Conservation (phyloP, 2,329 filamentous ascomycete species). For the Plenodomus lindquistii region DNA sequence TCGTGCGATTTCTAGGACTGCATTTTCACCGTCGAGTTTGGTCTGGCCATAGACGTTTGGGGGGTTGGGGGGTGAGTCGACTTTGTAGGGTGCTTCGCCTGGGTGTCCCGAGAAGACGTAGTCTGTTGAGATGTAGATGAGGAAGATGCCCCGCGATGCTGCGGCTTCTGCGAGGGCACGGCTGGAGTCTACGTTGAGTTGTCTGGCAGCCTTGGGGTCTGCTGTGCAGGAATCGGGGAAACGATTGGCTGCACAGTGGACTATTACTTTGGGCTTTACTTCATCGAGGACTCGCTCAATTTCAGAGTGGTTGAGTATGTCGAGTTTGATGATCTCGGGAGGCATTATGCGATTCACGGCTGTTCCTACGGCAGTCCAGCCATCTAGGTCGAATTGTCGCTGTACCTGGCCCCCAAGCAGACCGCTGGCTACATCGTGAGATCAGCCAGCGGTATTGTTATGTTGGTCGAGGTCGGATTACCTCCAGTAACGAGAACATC, state of each 20-base stretch:
- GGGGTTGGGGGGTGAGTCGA: constrained; percentile 65
- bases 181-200: constrained; percentile 75
- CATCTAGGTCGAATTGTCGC: constrained; percentile 66
- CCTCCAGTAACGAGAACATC: constrained; percentile 75
- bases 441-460: constrained; percentile 14
- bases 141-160: constrained; percentile 61
- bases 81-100: constrained; percentile 83
- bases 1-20: constrained; percentile 65
- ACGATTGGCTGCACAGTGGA: constrained; percentile 90
- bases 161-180: constrained; percentile 68
- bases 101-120: constrained; percentile 75
- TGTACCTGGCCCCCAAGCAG: constrained; percentile 80
- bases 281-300: constrained; percentile 55
- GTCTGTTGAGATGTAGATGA: constrained; percentile 82
- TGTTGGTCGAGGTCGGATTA: constrained; percentile 19
- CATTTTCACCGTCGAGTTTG: constrained; percentile 72
- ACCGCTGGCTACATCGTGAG: constrained; percentile 61
- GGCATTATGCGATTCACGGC: constrained; percentile 73
- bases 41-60: constrained; percentile 79
- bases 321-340: constrained; percentile 61
- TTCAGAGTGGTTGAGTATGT: constrained; percentile 53
- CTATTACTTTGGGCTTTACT: constrained; percentile 70
- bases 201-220: constrained; percentile 73
- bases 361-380: constrained; percentile 57
- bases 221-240: constrained; percentile 84